Percentiles rank a stretch among this genome's conserved stretches.
These are phyloP conservation scores for Saturnispora silvae DNA, from an alignment of 805 yeast genomes.

Conservation along the genomic window DNA sequence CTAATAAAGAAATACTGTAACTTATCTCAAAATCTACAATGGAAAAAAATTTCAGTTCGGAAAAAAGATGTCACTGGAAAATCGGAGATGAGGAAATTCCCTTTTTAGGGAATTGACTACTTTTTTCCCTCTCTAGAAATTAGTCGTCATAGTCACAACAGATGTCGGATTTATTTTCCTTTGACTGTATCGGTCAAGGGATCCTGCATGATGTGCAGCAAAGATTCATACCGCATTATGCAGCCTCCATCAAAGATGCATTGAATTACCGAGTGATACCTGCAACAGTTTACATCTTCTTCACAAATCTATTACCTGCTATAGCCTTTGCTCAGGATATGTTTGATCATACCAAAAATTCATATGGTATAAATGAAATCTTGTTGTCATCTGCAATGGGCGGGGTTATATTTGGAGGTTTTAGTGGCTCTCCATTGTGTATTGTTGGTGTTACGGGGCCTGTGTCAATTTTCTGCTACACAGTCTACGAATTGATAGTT, in stretches of 20 bases:
- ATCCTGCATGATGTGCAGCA: slow-evolving; percentile 39
- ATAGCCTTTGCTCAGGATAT: slow-evolving; percentile 94
- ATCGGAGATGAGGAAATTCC: no score
- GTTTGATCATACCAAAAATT: slow-evolving; percentile 81
- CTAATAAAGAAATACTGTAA: no score
- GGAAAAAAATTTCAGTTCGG: no score
- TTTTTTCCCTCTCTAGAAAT: no score
- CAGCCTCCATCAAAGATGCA: slow-evolving; percentile 75
- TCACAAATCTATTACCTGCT: slow-evolving; percentile 87
- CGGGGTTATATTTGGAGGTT: slow-evolving; percentile 77
- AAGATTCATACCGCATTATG: slow-evolving; percentile 52
- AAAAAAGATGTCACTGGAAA: no score
- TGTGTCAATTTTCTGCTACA: slow-evolving; percentile 80
- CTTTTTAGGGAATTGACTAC: no score
- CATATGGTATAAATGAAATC: slow-evolving; percentile 89
- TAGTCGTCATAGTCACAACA: no score
- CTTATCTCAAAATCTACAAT: background rate
- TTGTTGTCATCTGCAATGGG: slow-evolving; percentile 76
- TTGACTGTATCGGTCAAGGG: no score
- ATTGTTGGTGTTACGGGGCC: slow-evolving; percentile 98
- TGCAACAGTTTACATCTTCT: slow-evolving; percentile 68
- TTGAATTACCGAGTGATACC: slow-evolving; percentile 83
- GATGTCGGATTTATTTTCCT: no score
- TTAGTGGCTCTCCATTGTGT: slow-evolving; percentile 86
- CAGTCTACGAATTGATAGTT: slow-evolving; percentile 63